phyloP scores from a whole-genome alignment of 1,139 yeast genomes.

The Blastobotrys capitulatus region DNA sequence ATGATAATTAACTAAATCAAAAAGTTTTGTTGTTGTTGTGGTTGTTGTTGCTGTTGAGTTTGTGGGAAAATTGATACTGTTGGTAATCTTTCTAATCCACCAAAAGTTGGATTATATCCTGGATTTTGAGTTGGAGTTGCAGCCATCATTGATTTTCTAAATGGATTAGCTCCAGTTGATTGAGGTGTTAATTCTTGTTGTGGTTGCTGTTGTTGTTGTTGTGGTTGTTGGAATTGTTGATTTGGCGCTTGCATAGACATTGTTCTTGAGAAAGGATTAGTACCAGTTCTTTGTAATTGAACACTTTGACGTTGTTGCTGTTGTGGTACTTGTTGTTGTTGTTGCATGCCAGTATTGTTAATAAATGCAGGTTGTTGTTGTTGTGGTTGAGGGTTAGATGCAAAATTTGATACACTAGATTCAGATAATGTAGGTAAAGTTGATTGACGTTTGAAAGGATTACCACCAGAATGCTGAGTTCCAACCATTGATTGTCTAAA shows the following conservation, averaged over 20 bases:
- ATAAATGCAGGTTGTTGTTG: slow-evolving; percentile 7
- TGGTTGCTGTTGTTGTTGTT: not conserved
- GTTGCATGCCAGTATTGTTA: slow-evolving; percentile 8
- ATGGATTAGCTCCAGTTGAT: slow-evolving; percentile 29
- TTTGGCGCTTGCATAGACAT: not conserved
- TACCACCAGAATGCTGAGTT: slow-evolving; percentile 12
- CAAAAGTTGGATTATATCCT: slow-evolving; percentile 23
- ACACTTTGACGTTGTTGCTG: slow-evolving; percentile 10
- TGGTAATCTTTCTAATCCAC: slow-evolving; percentile 26
- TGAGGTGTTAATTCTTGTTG: slow-evolving; percentile 16
- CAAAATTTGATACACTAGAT: slow-evolving; percentile 10
- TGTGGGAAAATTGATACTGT: slow-evolving; percentile 29
- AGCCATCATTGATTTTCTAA: slow-evolving; percentile 22
- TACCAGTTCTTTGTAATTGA: slow-evolving; percentile 32
- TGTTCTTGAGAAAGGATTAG: slow-evolving; percentile 43
- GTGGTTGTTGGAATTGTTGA: too few relatives aligned
- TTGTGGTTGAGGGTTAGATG: slow-evolving; percentile 23
- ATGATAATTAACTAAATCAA: slow-evolving; percentile 6
- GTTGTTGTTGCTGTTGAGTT: slow-evolving; percentile 16
- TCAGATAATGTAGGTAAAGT: slow-evolving; percentile 16
- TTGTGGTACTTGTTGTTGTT: slow-evolving; percentile 4
- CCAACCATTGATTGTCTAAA: slow-evolving; percentile 23
- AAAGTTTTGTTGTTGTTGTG: slow-evolving; percentile 5
- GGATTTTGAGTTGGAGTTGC: slow-evolving; percentile 2
- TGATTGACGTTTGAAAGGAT: slow-evolving; percentile 26